A percentile compares a stretch with the other conserved stretches of the same genome.
phyloP scores from a whole-genome alignment of 2,329 filamentous ascomycete species.

The Diaporthe sp. region DNA sequence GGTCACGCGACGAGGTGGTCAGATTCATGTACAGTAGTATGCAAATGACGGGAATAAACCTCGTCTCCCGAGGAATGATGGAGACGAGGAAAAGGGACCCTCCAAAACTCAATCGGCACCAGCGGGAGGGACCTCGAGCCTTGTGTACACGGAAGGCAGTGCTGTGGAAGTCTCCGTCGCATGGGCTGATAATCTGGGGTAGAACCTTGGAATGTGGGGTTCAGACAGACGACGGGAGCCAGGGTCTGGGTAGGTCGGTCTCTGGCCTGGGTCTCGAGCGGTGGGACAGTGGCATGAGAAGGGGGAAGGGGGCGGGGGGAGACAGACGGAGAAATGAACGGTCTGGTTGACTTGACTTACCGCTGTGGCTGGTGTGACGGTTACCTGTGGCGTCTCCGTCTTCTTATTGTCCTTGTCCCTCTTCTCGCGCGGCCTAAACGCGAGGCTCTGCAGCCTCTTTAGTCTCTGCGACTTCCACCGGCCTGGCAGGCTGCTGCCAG shows the following conservation, averaged over 20 bases:
- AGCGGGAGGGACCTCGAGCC: slow-evolving; percentile 3
- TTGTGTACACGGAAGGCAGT: neutral
- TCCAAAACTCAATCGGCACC: slow-evolving; percentile 32
- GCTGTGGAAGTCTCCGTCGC: slow-evolving; percentile 37
- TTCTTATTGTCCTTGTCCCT: slow-evolving; percentile 30
- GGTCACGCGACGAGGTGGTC: slow-evolving; percentile 34
- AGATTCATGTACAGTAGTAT: slow-evolving; percentile 27
- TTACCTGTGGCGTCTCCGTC: slow-evolving; percentile 29
- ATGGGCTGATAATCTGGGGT: slow-evolving; percentile 44
- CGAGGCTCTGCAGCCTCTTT: slow-evolving; percentile 32
- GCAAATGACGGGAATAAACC: slow-evolving; percentile 23
- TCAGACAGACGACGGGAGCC: slow-evolving; percentile 27
- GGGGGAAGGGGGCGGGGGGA: neutral
- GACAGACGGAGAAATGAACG: slow-evolving; percentile 11
- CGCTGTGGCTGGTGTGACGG: slow-evolving; percentile 36
- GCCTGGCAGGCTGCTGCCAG: slow-evolving; percentile 1
- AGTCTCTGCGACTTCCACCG: slow-evolving; percentile 35
- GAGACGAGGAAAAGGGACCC: neutral
- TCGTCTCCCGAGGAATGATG: slow-evolving; percentile 6
- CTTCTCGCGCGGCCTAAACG: slow-evolving; percentile 11
- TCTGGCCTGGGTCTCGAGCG: slow-evolving; percentile 1
- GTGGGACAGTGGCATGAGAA: neutral
- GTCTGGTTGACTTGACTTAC: slow-evolving; percentile 35
- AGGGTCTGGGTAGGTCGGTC: slow-evolving; percentile 14
- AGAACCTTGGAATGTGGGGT: slow-evolving; percentile 40